Evolutionary conservation across 805 yeast species (phyloP), one percentile per base, ranked within the genome.

Genomic region (Wickerhamiella kurtzmanii): DNA sequence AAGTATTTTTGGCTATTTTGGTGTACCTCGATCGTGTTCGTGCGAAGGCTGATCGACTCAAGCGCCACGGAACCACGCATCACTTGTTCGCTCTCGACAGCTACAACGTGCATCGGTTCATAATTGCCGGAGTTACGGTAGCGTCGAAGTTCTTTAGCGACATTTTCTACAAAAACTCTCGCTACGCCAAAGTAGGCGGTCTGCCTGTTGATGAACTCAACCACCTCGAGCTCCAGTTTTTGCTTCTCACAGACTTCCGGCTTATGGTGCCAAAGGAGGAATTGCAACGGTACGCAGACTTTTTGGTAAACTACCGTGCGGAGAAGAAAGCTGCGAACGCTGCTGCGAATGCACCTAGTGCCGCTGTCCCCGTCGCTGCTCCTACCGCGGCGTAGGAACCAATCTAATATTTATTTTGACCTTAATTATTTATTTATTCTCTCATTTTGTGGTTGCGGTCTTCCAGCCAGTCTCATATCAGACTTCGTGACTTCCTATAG

Each of bases 161-260:
- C 65, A 81, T 88, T 21, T 89, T 92, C 64, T 88, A 92, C 64
- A 86, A 96, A 15, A 89, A 88, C 63, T 74, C 80, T 41, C 96
- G 92, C 63, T 89, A 92, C 59, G 95, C 97, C 11, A 83, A 82
- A 60, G 96, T 92, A 17, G 98, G 98, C 2, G 97, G 98, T 50
- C 46, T 58, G 6, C 52, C 56, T 22, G 53, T 54, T 11, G 56
- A 56, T 38, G 99, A 92, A 62, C 72, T 92, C 61, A 92, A 92
- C 61, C 88, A 84, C 64, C 69, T 92, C 54, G 99, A 92, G 64
- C 68, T 92, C 41, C 96, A 89, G 62, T 88, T 92, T 60, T 67
- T 89, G 55, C 64, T 88, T 44, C 68, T 89, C 50, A 72, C 87
- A 44, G 96, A 92, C 65, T 89, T 92, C 65, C 79, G 80, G 60